Evolutionary conservation across 2,329 filamentous ascomycete species (phyloP), one percentile per base, ranked within the genome.

Genomic region (Purpureocillium lavendulum): DNA sequence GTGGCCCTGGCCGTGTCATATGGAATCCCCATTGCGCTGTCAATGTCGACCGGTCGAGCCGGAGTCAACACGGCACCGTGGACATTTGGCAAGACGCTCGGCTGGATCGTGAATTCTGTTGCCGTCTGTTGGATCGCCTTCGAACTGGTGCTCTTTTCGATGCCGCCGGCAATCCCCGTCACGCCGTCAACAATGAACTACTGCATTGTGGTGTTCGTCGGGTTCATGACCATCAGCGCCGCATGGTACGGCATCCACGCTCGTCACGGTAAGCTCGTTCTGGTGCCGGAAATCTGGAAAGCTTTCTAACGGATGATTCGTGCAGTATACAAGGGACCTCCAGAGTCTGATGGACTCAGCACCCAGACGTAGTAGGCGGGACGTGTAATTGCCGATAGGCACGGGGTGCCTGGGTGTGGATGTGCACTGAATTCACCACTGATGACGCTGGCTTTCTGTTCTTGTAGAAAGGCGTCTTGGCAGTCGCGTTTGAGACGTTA

Each of bases 1-100:
- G 73, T 77, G 39, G 71, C 67, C 0, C 58, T 79, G 18, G 71
- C 74, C 1, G 61, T 73, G 5, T 69, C 67, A 1, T 79, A 79
- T 43, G 69, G 66, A 1, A 72, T 78, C 15, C 75, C 75, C 1
- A 76, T 79, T 33, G 52, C 58, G 8, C 63, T 76, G 45, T 74
- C 66, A 33, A 50, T 77, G 15, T 54, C 66, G 30, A 57, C 70
- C 42, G 53, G 60, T 3, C 67, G 71, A 2, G 51, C 46, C 8
- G 70, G 71, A 42, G 71, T 75, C 1, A 60, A 61, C 11, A 55
- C 50, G n/a, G 71, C 71, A 1, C 55, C 53, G 9, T 75, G 70
- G 66, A 70, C 60, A 17, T 66, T 32, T 32, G 30, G 30, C 13
- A 16, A 32, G 30, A 32, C 67, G 51, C n/a, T 71, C 3, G 71